Percentiles rank a stretch among this genome's conserved stretches.
phyloP scores from a whole-genome alignment of 2,329 filamentous ascomycete species.

The Fusarium virguliforme region DNA sequence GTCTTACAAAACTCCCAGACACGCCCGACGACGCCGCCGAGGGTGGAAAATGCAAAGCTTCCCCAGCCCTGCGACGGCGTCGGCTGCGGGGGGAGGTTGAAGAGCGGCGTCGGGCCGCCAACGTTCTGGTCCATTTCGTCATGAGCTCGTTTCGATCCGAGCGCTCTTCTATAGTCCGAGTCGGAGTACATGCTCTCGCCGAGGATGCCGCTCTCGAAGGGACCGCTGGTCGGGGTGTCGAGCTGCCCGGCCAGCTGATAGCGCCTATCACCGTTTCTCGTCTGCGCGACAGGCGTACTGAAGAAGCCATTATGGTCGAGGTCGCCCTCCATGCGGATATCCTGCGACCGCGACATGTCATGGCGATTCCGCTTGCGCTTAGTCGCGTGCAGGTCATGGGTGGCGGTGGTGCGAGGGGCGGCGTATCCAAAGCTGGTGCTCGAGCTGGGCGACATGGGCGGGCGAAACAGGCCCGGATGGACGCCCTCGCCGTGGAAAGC shows the following conservation, averaged over 20 bases:
- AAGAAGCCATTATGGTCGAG: constrained; percentile 43
- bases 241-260: constrained; percentile 71
- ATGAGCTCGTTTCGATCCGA: constrained; percentile 64
- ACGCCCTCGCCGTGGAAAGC: constrained; percentile 57
- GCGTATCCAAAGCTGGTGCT: constrained; percentile 59
- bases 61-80: constrained; percentile 66
- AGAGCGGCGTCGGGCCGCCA: constrained; percentile 54
- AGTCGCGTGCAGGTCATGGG: constrained; percentile 47
- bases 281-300: constrained; percentile 42
- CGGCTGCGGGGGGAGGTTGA: constrained; percentile 53
- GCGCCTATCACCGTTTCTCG: constrained; percentile 42
- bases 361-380: constrained; percentile 66
- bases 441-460: constrained; percentile 61
- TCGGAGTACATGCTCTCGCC: constrained; percentile 73
- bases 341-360: constrained; percentile 50
- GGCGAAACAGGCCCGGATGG: constrained; percentile 65
- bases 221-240: constrained; percentile 61
- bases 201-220: constrained; percentile 56
- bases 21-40: constrained; percentile 80
- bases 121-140: constrained; percentile 58
- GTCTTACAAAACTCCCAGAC: constrained; percentile 88
- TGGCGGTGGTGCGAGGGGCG: constrained; percentile 39
- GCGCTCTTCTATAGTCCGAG: constrained; percentile 68
- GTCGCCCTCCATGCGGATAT: constrained; percentile 44
- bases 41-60: constrained; percentile 71